phyloP scores from a whole-genome alignment of 345 rosid genomes.

The Populus simonii region DNA sequence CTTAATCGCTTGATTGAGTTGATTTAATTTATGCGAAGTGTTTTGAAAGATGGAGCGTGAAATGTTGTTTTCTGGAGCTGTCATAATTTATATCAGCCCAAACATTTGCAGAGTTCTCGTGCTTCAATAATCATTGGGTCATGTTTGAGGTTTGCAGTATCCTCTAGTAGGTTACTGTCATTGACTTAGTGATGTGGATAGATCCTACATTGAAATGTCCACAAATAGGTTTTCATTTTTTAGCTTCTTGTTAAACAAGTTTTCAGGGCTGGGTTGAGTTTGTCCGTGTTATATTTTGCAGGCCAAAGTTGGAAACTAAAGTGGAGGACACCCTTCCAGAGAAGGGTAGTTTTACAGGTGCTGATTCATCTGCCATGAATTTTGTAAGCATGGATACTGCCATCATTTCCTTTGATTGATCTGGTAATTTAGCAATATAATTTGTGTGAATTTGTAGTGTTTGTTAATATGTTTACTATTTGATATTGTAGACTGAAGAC shows the following conservation, averaged over 20 bases:
- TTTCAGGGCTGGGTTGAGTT: slow-evolving; percentile 25
- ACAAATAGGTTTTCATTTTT: neutral
- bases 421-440: neutral
- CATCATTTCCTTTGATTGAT: neutral
- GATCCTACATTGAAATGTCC: neutral
- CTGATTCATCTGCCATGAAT: slow-evolving; percentile 50
- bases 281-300: slow-evolving; percentile 37
- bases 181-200: neutral
- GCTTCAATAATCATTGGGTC: neutral
- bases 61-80: neutral
- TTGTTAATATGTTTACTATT: slow-evolving; percentile 3
- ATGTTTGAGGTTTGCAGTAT: neutral
- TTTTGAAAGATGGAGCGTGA: neutral
- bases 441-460: neutral
- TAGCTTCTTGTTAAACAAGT: neutral
- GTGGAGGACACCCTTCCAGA: slow-evolving; percentile 50
- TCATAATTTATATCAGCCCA: neutral
- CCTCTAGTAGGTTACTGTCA: neutral
- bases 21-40: slow-evolving; percentile 14
- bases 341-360: slow-evolving; percentile 42
- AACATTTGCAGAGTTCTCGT: neutral
- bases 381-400: slow-evolving; percentile 47
- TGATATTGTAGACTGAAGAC: slow-evolving; percentile 58
- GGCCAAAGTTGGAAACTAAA: slow-evolving; percentile 61
- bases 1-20: slow-evolving; percentile 16